Evolutionary conservation across 352 stramenopile genomes (phyloP), one percentile per base, ranked within the genome.

Genomic region (Globisporangium megalacanthum): DNA sequence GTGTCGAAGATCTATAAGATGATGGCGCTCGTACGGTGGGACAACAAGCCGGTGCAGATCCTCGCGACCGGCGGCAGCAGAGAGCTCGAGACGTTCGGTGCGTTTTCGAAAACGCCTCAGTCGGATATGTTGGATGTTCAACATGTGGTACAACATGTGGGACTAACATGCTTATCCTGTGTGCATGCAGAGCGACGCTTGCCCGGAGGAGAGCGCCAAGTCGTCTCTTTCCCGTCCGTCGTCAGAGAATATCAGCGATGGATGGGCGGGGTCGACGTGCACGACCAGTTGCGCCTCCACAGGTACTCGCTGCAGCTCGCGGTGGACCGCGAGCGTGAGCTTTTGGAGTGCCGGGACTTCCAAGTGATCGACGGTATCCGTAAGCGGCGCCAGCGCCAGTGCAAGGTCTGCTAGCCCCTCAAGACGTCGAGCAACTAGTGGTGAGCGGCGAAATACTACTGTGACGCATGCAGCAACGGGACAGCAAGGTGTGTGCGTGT

Each of bases 21-120:
- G 44, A 9, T 29, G 15, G 3, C 44, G 4, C 6, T 49, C 9
- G 17, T 49, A 6, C 29, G 44, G 14, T 49, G 44, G 44, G 44
- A 49, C 44, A 49, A 49, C 44, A 49, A 15, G 19, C n/a, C n/a
- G n/a, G n/a, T n/a, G n/a, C n/a, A n/a, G 39, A 49, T 49, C 17
- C 44, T 29, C 15, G 19, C 44, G 2, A 22, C 19, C 14, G 44
- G 19, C 19, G 44, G 44, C 44, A 49, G 8, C 17, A 17, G 15
- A 2, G 44, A 49, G 17, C 22, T 29, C 17, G 44, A 6, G 17
- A 29, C 44, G 11, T 49, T 17, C 19, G 19, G 44, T 49, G 19
- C 4, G 44, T 15, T 48, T 15, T n/a, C 17, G 13, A 13, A 7
- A 48, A 48, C 17, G 10, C 10, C 35, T n/a, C 6, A 39, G 35